These are phyloP conservation scores for Leucocoprinus leucothites DNA, from an alignment of 768 basidiomycete species.

Conservation along the genomic window DNA sequence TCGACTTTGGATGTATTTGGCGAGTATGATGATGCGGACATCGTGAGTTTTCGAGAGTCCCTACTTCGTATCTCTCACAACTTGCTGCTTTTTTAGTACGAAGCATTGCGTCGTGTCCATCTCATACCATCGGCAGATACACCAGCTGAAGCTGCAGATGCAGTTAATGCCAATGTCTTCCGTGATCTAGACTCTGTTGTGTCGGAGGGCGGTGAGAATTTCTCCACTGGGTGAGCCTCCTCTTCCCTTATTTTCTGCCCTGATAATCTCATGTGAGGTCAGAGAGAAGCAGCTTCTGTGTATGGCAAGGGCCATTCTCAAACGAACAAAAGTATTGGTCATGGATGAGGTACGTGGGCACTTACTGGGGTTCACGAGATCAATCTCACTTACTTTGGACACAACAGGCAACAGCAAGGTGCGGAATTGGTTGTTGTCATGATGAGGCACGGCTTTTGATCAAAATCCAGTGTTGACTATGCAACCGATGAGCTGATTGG, in stretches of 20 bases:
- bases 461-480: conserved; percentile 63
- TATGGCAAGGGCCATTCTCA: conserved; percentile 85
- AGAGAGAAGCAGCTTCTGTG: conserved; percentile 48
- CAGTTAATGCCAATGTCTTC: conserved; percentile 73
- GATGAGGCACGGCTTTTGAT: conserved; percentile 5
- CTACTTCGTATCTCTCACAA: background rate
- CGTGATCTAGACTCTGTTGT: conserved; percentile 70
- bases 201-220: conserved; percentile 87
- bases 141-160: conserved; percentile 40
- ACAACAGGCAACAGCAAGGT: conserved; percentile 66
- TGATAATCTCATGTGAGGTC: background rate
- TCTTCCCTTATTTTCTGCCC: background rate
- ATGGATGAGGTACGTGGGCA: conserved; percentile 74
- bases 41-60: conserved; percentile 42
- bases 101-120: conserved; percentile 81
- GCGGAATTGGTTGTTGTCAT: conserved; percentile 14
- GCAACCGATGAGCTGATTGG: conserved; percentile 87
- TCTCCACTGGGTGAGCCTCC: conserved; percentile 67
- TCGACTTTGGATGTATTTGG: conserved; percentile 83
- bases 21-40: conserved; percentile 81
- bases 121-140: conserved; percentile 61
- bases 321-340: conserved; percentile 71
- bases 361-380: background rate
- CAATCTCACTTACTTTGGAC: conserved; percentile 11
- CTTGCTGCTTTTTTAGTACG: conserved; percentile 46